A percentile compares a stretch with the other conserved stretches of the same genome.
phyloP scores from a whole-genome alignment of 2,329 filamentous ascomycete genomes.

The Boeremia exigua region DNA sequence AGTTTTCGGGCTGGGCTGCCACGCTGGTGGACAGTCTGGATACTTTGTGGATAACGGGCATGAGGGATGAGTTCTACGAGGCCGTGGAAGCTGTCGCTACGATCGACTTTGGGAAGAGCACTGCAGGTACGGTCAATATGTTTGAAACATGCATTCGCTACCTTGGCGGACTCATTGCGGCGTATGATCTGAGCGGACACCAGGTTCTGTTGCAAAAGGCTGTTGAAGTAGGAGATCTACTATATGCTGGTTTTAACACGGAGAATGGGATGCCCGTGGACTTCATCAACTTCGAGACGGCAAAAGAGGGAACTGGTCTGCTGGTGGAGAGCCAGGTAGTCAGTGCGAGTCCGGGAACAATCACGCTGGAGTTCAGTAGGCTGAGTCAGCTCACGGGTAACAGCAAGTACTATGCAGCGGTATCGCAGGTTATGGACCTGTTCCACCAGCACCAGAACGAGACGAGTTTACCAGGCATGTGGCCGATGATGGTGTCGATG shows the following conservation, averaged over 20 bases:
- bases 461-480: slow-evolving; percentile 77
- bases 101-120: slow-evolving; percentile 83
- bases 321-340: slow-evolving; percentile 60
- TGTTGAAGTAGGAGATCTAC: slow-evolving; percentile 75
- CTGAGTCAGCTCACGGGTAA: slow-evolving; percentile 84
- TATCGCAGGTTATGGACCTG: slow-evolving; percentile 83
- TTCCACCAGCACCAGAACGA: slow-evolving; percentile 75
- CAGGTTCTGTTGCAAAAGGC: slow-evolving; percentile 75
- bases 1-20: slow-evolving; percentile 71
- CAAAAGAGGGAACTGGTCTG: slow-evolving; percentile 55
- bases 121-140: slow-evolving; percentile 75
- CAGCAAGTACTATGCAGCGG: slow-evolving; percentile 85
- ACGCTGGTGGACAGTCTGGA: slow-evolving; percentile 71
- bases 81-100: slow-evolving; percentile 71
- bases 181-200: slow-evolving; percentile 85
- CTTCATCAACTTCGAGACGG: slow-evolving; percentile 52
- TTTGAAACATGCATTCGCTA: slow-evolving; percentile 95
- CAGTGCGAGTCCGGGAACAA: slow-evolving; percentile 60
- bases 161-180: slow-evolving; percentile 80
- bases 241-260: slow-evolving; percentile 85
- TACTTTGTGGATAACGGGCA: slow-evolving; percentile 84
- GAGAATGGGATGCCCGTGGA: slow-evolving; percentile 86
- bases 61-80: slow-evolving; percentile 79
- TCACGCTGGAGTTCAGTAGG: slow-evolving; percentile 88
- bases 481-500: slow-evolving; percentile 69